A percentile compares a stretch with the other conserved stretches of the same genome.
Evolutionary conservation across 768 basidiomycete genomes (phyloP).

Genomic region (Suillus luteus): DNA sequence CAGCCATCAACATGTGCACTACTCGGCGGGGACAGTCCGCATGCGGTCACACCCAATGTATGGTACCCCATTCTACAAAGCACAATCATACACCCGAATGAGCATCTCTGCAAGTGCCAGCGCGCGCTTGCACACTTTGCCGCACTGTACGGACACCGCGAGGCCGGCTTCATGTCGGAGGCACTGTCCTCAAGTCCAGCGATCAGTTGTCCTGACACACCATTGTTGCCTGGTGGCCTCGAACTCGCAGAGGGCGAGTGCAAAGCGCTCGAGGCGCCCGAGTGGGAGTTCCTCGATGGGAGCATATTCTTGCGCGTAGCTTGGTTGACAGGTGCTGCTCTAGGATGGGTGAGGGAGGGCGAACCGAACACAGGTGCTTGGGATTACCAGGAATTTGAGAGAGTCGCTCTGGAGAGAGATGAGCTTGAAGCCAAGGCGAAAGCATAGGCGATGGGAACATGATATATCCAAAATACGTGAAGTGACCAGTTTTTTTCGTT

Average conservation of each 20-base stretch:
- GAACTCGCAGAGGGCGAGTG: conserved; percentile 12
- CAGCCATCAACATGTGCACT: conserved; percentile 28
- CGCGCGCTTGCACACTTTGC: conserved; percentile 52
- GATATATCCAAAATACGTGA: neutral
- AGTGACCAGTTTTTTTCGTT: neutral
- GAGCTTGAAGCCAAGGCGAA: conserved; percentile 17
- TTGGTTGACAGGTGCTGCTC: conserved; percentile 47
- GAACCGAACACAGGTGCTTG: conserved; percentile 29
- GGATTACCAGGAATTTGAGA: conserved; percentile 34
- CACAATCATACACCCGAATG: conserved; percentile 58
- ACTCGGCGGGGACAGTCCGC: conserved; percentile 36
- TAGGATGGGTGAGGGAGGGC: conserved; percentile 45
- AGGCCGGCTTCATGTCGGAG: conserved; percentile 35
- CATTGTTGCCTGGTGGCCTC: conserved; percentile 3
- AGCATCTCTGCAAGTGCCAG: conserved; percentile 53
- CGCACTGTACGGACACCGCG: conserved; percentile 44
- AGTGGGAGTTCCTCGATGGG: conserved; percentile 56
- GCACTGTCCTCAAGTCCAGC: conserved; percentile 12
- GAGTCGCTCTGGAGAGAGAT: conserved; percentile 23
- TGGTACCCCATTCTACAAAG: conserved; percentile 61
- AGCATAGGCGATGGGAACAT: neutral
- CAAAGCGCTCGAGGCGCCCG: conserved; percentile 41
- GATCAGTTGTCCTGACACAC: neutral
- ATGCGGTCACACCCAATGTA: conserved; percentile 47
- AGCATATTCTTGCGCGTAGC: conserved; percentile 63